phyloP scores from a whole-genome alignment of 495 filamentous ascomycete species.

The Xylaria sp. region DNA sequence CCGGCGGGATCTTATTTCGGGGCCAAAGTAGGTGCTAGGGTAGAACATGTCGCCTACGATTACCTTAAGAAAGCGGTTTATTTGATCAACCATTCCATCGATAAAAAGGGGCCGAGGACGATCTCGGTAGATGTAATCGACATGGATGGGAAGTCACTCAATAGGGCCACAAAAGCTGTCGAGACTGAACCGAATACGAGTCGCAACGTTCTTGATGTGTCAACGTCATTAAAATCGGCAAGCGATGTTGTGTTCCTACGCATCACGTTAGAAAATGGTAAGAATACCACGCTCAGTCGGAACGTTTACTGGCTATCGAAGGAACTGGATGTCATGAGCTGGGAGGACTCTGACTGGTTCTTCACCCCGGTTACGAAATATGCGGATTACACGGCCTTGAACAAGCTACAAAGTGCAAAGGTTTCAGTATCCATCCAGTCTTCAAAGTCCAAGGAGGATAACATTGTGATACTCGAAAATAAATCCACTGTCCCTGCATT shows the following conservation, averaged over 20 bases:
- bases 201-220: conserved; percentile 38
- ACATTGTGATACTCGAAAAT: conserved; percentile 58
- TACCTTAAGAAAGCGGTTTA: conserved; percentile 54
- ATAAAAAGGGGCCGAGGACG: conserved; percentile 48
- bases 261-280: conserved; percentile 50
- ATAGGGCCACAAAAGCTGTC: conserved; percentile 35
- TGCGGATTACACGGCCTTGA: conserved; percentile 58
- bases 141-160: conserved; percentile 50
- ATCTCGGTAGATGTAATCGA: conserved; percentile 59
- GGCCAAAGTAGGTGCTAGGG: conserved; percentile 57
- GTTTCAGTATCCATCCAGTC: conserved; percentile 42
- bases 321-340: conserved; percentile 58
- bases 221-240: conserved; percentile 43
- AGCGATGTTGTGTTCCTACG: conserved; percentile 60
- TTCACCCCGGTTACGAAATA: conserved; percentile 63
- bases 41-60: conserved; percentile 66
- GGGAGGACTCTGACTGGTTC: conserved; percentile 65
- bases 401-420: conserved; percentile 46
- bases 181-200: conserved; percentile 49
- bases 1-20: conserved; percentile 67
- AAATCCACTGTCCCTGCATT: conserved; percentile 60
- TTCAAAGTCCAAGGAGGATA: not conserved
- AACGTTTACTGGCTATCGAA: conserved; percentile 69
- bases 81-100: conserved; percentile 63
- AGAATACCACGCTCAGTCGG: conserved; percentile 52